These are phyloP conservation scores for Wickerhamomyces kurtzmanii DNA, from an alignment of 805 yeast genomes.

Conservation along the genomic window DNA sequence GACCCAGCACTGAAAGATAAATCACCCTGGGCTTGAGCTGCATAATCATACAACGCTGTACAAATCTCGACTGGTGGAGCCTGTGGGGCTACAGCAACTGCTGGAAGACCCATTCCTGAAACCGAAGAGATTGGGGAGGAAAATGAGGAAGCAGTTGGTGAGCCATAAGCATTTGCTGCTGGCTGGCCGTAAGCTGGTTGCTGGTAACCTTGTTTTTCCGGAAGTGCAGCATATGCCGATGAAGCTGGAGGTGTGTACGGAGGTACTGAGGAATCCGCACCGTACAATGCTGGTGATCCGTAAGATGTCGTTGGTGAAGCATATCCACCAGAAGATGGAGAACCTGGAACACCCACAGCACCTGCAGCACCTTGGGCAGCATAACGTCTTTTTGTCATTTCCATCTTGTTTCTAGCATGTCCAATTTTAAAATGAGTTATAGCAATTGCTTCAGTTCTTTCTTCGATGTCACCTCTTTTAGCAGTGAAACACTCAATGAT, in stretches of 20 bases:
- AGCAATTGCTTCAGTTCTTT: slow-evolving; percentile 81
- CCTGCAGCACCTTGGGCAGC: slow-evolving; percentile 34
- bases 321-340: slow-evolving; percentile 14
- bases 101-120: slow-evolving; percentile 23
- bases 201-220: slow-evolving; percentile 6
- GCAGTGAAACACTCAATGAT: slow-evolving; percentile 67
- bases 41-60: slow-evolving; percentile 84
- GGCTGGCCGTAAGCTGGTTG: slow-evolving; percentile 25
- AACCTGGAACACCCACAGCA: slow-evolving; percentile 17
- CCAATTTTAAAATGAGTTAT: slow-evolving; percentile 86
- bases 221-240: slow-evolving; percentile 19
- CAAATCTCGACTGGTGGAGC: slow-evolving; percentile 47
- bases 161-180: slow-evolving; percentile 14
- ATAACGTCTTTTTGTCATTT: slow-evolving; percentile 70
- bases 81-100: slow-evolving; percentile 21
- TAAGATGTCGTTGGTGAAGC: no score
- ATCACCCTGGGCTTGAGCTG: slow-evolving; percentile 92
- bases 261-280: slow-evolving; percentile 19
- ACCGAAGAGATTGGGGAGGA: slow-evolving; percentile 22
- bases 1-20: slow-evolving; percentile 83
- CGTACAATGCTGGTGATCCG: slow-evolving; percentile 4
- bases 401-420: slow-evolving; percentile 77
- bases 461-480: slow-evolving; percentile 89
- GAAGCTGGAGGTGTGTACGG: slow-evolving; percentile 25
- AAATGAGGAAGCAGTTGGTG: slow-evolving; percentile 17